These are phyloP conservation scores for Komagataella mondaviorum DNA, from an alignment of 805 yeast genomes.

Conservation along the genomic window DNA sequence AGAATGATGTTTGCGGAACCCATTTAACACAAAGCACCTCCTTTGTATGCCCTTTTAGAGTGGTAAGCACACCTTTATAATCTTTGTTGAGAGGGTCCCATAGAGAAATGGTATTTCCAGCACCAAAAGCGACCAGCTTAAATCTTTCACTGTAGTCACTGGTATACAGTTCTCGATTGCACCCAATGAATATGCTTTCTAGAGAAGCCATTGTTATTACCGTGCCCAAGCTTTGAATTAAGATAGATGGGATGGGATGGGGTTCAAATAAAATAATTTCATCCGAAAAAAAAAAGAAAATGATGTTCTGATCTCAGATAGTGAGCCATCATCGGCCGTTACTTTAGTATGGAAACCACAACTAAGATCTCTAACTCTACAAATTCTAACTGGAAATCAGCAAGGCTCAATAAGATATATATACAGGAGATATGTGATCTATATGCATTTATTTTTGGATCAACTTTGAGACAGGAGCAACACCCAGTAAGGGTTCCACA, in stretches of 20 bases:
- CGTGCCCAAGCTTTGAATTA: not conserved
- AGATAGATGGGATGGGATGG: not conserved
- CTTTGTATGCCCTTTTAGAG: constrained; percentile 47
- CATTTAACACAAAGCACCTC: constrained; percentile 59
- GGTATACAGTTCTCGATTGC: constrained; percentile 50
- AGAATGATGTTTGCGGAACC: constrained; percentile 25
- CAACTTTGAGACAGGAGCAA: not conserved
- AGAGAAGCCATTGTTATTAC: constrained; percentile 9
- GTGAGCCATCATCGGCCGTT: not conserved
- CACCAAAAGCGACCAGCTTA: constrained; percentile 55
- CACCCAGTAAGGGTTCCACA: not conserved
- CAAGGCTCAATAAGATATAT: not conserved
- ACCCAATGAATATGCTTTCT: constrained; percentile 60
- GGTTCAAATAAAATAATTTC: not conserved
- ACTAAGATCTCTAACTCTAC: no score
- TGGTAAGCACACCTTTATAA: constrained; percentile 32
- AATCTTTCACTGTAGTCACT: constrained; percentile 31
- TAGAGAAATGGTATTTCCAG: constrained; percentile 49
- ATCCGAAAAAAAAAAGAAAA: not conserved
- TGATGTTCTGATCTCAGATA: not conserved
- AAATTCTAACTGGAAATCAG: no score
- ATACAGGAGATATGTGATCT: not conserved
- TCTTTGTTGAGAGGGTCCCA: constrained; percentile 42
- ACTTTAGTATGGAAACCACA: no score
- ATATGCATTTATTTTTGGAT: not conserved